Evolutionary conservation across 495 filamentous ascomycete species (phyloP), one percentile per base, ranked within the genome.

Genomic region (Lasiosphaeria hispida): DNA sequence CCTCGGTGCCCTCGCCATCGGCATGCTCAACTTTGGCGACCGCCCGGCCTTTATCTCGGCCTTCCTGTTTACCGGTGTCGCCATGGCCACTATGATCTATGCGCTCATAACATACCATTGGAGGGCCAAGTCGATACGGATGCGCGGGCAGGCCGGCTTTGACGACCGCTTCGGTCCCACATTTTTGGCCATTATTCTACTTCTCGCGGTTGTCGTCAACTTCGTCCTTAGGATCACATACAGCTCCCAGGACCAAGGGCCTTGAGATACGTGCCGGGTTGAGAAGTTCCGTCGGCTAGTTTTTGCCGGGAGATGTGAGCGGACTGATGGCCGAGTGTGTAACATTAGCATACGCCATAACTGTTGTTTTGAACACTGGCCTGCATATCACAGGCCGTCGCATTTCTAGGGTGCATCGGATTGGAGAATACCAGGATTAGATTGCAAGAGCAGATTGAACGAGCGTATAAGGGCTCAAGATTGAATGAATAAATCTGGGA

Each of bases 11-110:
- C 85, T 99, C 49, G 93, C 92, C 23, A 87, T 97, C 55, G 94
- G 95, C 52, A 89, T 99, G 59, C 83, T 99, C 60, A 99, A 99
- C 81, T 99, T 99, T 66, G 93, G 94, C 68, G 95, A 99, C 73
- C 85, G 84, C 52, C 83, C 94, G 48, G 92, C 92, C 54, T 90
- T 92, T 67, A 96, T 55, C 75, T 91, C 87, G 58, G 91, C 94
- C 19, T 91, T 86, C 36, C 77, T 96, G 7, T 99, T 99, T 77
- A 99, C 95, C 3, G 69, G 92, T 60, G 92, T 97, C 57, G 92
- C 95, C 48, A 92, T 99, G 88, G 85, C 86, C 4, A 86, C 91
- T 34, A 97, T 97, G 93, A 76, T 96, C 48, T 99, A 99, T 67
- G 94, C 94, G 30, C 79, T 97, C 8, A 83, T 89, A 47, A 96